Evolutionary conservation across 495 filamentous ascomycete species (phyloP).

Genomic region (Hyaloscypha variabilis): DNA sequence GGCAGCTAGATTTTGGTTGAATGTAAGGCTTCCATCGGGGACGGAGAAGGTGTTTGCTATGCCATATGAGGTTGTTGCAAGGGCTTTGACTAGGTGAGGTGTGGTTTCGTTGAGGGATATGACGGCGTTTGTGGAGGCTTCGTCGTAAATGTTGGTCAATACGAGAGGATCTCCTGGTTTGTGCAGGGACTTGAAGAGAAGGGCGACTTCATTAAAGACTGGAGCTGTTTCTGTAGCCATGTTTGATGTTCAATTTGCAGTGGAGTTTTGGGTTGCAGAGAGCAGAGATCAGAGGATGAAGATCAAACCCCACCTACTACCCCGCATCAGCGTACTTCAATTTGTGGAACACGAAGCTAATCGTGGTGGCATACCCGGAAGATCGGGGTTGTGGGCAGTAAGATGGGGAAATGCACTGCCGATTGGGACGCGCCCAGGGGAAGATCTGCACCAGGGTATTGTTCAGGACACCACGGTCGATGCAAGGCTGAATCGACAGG

Average conservation of each 20-base stretch:
- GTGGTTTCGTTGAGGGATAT: constrained; percentile 39
- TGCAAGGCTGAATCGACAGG: background rate
- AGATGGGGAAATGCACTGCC: constrained; percentile 1
- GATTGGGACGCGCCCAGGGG: background rate
- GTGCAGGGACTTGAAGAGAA: constrained; percentile 43
- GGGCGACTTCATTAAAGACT: background rate
- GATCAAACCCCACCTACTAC: background rate
- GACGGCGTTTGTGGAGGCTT: constrained; percentile 43
- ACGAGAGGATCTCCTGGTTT: constrained; percentile 47
- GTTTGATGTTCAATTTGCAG: background rate
- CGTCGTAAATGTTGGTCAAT: constrained; percentile 56
- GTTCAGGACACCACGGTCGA: background rate
- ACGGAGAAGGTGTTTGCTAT: constrained; percentile 46
- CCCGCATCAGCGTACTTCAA: background rate
- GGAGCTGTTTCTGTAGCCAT: background rate
- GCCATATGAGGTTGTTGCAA: constrained; percentile 57
- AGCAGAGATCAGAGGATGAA: background rate
- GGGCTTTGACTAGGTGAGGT: constrained; percentile 33
- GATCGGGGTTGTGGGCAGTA: background rate
- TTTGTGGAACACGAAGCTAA: background rate
- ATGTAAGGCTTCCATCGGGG: constrained; percentile 45
- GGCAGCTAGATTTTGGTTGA: constrained; percentile 38
- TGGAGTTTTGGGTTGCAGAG: background rate
- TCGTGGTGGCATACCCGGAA: background rate
- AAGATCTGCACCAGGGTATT: background rate